These are phyloP conservation scores for Escallonia rubra DNA, from an alignment of 129 eudicot species.

Conservation along the genomic window DNA sequence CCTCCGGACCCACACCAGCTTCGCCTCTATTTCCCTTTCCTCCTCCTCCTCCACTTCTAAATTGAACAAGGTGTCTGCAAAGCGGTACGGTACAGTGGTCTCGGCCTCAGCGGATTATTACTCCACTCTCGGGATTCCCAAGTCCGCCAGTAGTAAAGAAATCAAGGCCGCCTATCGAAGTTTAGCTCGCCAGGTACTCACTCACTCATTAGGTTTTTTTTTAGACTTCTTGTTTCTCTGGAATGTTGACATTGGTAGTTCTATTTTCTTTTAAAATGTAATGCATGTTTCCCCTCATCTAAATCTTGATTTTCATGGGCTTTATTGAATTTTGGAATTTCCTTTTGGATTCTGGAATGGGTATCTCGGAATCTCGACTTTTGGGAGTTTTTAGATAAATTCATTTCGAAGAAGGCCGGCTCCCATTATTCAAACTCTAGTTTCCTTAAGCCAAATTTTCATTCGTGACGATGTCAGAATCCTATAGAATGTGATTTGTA, in stretches of 20 bases:
- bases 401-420: too few relatives aligned
- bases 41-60: conserved; percentile 24
- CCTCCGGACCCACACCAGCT: conserved; percentile 22
- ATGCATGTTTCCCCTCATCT: neutral
- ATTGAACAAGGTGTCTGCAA: conserved; percentile 30
- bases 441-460: too few relatives aligned
- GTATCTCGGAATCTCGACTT: too few relatives aligned
- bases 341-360: too few relatives aligned
- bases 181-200: conserved; percentile 83
- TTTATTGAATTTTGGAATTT: too few relatives aligned
- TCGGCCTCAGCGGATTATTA: conserved; percentile 89
- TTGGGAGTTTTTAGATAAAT: too few relatives aligned
- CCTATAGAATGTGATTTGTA: too few relatives aligned
- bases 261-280: too few relatives aligned
- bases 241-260: too few relatives aligned
- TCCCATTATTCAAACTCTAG: too few relatives aligned
- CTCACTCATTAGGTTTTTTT: neutral
- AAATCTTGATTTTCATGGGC: too few relatives aligned
- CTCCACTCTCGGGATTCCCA: conserved; percentile 89
- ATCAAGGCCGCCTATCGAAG: conserved; percentile 91
- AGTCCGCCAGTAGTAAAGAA: conserved; percentile 66
- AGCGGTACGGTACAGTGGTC: conserved; percentile 42
- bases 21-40: conserved; percentile 19
- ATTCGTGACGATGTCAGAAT: too few relatives aligned
- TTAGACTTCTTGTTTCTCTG: neutral